Conservation (phyloP, 768 basidiomycete species). For the Fomitopsis pulvina region DNA sequence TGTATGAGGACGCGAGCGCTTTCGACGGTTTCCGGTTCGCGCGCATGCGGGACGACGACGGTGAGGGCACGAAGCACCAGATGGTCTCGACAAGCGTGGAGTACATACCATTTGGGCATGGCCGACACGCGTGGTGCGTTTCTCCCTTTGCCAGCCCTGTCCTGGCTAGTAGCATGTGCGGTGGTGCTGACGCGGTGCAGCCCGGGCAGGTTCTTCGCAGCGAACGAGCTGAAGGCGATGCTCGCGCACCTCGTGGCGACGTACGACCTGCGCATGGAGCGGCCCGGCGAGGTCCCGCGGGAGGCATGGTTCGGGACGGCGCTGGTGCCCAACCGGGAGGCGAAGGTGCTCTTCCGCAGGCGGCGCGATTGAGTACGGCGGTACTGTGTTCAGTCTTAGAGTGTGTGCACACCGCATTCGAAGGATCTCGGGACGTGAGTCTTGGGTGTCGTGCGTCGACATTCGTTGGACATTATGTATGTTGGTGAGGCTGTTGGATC, state of each 20-base stretch:
- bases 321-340: slow-evolving; percentile 5
- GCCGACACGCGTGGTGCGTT: slow-evolving; percentile 19
- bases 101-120: slow-evolving; percentile 26
- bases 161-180: no score
- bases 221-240: slow-evolving; percentile 18
- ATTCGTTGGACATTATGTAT: no score
- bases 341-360: slow-evolving; percentile 19
- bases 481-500: no score
- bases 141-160: not conserved
- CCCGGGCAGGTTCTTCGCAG: slow-evolving; percentile 22
- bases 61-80: slow-evolving; percentile 22
- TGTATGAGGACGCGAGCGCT: slow-evolving; percentile 34
- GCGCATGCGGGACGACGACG: slow-evolving; percentile 17
- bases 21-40: slow-evolving; percentile 39
- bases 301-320: not conserved
- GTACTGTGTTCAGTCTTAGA: no score
- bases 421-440: no score
- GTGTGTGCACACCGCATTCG: no score
- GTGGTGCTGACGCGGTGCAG: slow-evolving; percentile 5
- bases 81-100: slow-evolving; percentile 21
- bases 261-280: slow-evolving; percentile 20
- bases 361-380: slow-evolving; percentile 4
- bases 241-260: slow-evolving; percentile 18
- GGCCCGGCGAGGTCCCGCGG: slow-evolving; percentile 8
- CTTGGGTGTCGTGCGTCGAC: no score